Base-by-base conservation (phyloP, 768 basidiomycete genomes). In the Trametes meyenii region DNA sequence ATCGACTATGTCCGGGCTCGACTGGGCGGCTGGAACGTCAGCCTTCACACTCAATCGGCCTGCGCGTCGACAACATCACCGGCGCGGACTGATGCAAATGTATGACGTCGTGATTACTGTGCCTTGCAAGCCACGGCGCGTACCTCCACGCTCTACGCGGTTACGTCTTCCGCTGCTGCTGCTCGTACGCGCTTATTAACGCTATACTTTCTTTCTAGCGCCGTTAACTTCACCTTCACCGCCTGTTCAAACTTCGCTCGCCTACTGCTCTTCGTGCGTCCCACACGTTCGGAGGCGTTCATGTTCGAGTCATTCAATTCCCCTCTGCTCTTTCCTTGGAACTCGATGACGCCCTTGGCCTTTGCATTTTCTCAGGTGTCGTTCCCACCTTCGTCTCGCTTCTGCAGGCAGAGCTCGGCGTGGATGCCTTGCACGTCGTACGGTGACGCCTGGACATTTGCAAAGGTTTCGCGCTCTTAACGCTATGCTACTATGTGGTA, bases 201-300 rank as follows among this genome's bases (percentile, higher is more conserved):
- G 57, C 57, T 58, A 58, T 58, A 58, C 56, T 40, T 58, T 50
- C 49, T 58, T 58, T 58, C 17, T 26, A 40, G 13, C 26, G 29
- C 33, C 33, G 26, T 16, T 19, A 12, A 21, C 7, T 46, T n/a
- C n/a, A 35, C 46, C 38, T 43, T 29, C 49, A 39, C 26, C 43
- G 38, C 49, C 29, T 33, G 29, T 8, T 8, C 29, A n/a, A 24
- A 26, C 49, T n/a, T 40, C 39, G 35, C 19, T 19, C 49, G 49
- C 48, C 40, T 51, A 16, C 40, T 19, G 14, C 16, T 26, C 8
- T 23, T 12, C 16, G 46, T 10, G 12, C 21, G 29, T 33, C 8
- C 40, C 40, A 42, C 4, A 3, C n/a, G 17, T 33, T 19, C 43
- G 49, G 56, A 58, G 39, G 46, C 45, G 48, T 56, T 56, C 44